Base-by-base conservation (phyloP, 352 stramenopile species). In the Phytophthora fragariaefolia region DNA sequence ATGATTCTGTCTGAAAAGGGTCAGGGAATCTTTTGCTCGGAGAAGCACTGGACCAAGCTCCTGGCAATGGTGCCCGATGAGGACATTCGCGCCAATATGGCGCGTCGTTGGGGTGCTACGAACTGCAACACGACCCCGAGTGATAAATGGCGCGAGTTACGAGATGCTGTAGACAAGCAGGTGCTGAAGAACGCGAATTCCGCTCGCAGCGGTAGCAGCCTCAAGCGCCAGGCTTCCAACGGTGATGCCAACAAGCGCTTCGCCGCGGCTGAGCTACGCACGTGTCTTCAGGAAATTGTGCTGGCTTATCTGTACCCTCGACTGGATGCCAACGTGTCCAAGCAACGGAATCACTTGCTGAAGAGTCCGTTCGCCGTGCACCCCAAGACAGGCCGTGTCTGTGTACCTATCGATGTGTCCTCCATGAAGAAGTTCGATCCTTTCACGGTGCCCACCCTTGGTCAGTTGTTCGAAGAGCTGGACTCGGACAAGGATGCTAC, bases 301-400 rank as follows among this genome's bases (percentile, higher is more conserved):
- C 96, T 99, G 58, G 81, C 88, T 32, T 97, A 99, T 66, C 88
- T 97, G 27, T 99, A 99, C 76, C 97, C 98, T 13, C 89, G 98
- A 34, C 74, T 99, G 63, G 98, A 99, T 97, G 98, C 98, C 36
- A 99, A 99, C 77, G 98, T 99, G 51, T 99, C 97, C 63, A 99
- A 99, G 76, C 95, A 98, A 74, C 90, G 97, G 58, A 99, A 99
- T 90, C 98, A 99, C 88, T 98, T 99, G 84, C 86, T 99, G 36
- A 99, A 99, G 79, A 98, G 84, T 79, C 98, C 98, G 26, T 99
- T 99, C 69, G 98, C 95, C 24, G 95, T 99, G 22, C 97, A 99
- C 75, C 97, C 97, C 6, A 99, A 99, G 85, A 98, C 96, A 0
- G 96, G 98, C 18, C 84, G 97, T 22, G 97, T 99, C 12, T 99